Conservation (phyloP, 495 filamentous ascomycete genomes). For the Aspergillus mulundensis region DNA sequence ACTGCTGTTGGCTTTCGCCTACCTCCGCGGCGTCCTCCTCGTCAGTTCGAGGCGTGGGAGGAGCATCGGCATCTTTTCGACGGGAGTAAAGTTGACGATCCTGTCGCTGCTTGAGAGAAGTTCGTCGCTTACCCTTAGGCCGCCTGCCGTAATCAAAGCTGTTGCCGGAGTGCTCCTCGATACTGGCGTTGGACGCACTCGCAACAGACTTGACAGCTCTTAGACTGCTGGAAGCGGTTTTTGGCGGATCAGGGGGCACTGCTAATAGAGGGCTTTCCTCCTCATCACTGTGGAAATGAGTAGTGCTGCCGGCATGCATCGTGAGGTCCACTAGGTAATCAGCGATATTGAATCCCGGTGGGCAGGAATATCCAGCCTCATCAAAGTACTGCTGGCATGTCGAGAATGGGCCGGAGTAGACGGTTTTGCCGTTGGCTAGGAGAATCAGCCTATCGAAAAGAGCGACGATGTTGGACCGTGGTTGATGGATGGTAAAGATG, state of each 20-base stretch:
- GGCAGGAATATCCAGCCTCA: conserved; percentile 82
- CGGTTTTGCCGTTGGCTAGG: conserved; percentile 80
- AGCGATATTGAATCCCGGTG: conserved; percentile 96
- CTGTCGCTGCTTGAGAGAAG: conserved; percentile 77
- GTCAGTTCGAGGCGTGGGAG: conserved; percentile 58
- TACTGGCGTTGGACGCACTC: conserved; percentile 66
- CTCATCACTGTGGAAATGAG: conserved; percentile 55
- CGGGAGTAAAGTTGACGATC: conserved; percentile 88
- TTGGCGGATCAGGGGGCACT: conserved; percentile 42
- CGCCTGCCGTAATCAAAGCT: conserved; percentile 55
- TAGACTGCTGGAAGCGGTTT: conserved; percentile 81
- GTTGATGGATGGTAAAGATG: conserved; percentile 98
- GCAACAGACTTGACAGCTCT: conserved; percentile 88
- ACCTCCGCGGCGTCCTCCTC: conserved; percentile 63
- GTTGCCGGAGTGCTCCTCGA: conserved; percentile 55
- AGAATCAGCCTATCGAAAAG: conserved; percentile 92
- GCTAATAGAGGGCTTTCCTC: conserved; percentile 39
- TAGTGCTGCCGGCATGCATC: conserved; percentile 74
- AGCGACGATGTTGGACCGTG: conserved; percentile 99
- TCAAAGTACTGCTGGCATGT: conserved; percentile 93
- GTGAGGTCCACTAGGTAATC: conserved; percentile 96
- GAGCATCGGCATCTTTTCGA: conserved; percentile 57
- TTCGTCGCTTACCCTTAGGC: conserved; percentile 61
- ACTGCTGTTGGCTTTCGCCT: conserved; percentile 56
- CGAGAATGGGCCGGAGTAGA: conserved; percentile 88